A percentile compares a stretch with the other conserved stretches of the same genome.
phyloP scores from a whole-genome alignment of 2,329 filamentous ascomycete genomes.

The Plectosphaerella cucumerina region DNA sequence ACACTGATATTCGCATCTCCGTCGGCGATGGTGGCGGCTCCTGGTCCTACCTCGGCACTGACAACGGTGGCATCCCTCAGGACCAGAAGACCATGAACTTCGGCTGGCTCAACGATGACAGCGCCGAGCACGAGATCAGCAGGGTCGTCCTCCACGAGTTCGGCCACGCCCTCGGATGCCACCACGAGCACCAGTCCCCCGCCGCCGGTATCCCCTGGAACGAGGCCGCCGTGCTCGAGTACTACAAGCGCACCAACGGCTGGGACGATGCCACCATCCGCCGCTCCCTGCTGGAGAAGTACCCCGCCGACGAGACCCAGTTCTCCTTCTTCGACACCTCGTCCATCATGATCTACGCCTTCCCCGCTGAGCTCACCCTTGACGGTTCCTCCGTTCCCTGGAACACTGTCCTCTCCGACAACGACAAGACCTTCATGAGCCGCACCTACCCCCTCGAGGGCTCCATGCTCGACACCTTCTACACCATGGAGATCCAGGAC shows the following conservation, averaged over 20 bases:
- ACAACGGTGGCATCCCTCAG: neutral
- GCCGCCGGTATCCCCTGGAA: conserved; percentile 18
- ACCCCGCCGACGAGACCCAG: conserved; percentile 3
- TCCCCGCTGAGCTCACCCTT: conserved; percentile 11
- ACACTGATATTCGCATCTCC: conserved; percentile 11
- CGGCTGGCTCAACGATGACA: conserved; percentile 15
- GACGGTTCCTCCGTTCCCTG: conserved; percentile 6
- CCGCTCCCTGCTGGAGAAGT: neutral
- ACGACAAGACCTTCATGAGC: conserved; percentile 15
- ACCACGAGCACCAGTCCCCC: conserved; percentile 21
- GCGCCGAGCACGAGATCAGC: conserved; percentile 11
- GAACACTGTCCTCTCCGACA: conserved; percentile 13
- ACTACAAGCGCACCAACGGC: conserved; percentile 5
- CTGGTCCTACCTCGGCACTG: conserved; percentile 10
- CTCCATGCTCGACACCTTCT: conserved; percentile 8
- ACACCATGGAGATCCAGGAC: conserved; percentile 9
- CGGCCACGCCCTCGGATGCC: conserved; percentile 21
- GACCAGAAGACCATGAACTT: conserved; percentile 19
- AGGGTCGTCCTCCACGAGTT: conserved; percentile 20
- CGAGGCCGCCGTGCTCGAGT: conserved; percentile 13
- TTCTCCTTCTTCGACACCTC: conserved; percentile 11
- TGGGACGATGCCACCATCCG: conserved; percentile 5
- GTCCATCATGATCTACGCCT: conserved; percentile 19
- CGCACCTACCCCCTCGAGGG: conserved; percentile 10
- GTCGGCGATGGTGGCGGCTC: conserved; percentile 4